Base-by-base conservation (phyloP, 2,329 filamentous ascomycete species). In the Cadophora sp. region DNA sequence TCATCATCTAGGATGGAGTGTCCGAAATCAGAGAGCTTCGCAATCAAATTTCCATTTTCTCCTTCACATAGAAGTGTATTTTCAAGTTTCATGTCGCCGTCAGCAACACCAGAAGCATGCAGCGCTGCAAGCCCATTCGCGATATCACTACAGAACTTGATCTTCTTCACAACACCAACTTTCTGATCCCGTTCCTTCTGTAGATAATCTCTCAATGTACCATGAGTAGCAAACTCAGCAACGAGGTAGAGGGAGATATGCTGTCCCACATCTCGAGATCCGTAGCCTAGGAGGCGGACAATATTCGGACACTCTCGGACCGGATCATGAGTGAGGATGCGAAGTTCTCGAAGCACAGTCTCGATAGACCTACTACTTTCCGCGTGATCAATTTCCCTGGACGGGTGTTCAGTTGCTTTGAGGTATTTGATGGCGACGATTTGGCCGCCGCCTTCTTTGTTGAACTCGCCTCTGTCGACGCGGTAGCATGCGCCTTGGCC, bases 1-100 rank as follows among this genome's bases (percentile, higher is more conserved):
- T 58, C n/a, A 9, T 58, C 55, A 43, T 58, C 55, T 8, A 58
- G n/a, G 33, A 41, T 58, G 2, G 55, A 58, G 16, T 58, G 55
- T 7, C 55, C 20, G 43, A 56, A 56, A 8, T 58, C 55, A 9
- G 55, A 58, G 20, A 58, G 33, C n/a, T 58, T 58, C 18, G 27
- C 33, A 22, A 58, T 43, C 6, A 58, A 7, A 9, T 41, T 43
- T 1, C 27, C n/a, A 5, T 13, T 22, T 7, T 11, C n/a, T 14
- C n/a, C n/a, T 14, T 14, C 9, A 30, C 18, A 41, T 0, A 58
- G 4, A 43, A 58, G 55, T 8, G 55, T 41, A 16, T 24, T 58
- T 30, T 58, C 55, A 4, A 58, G 55, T 22, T 58, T 58, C 55
- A 58, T 24, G 6, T 58, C 55, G 3, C 55, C 55, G 9, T 58